These are phyloP conservation scores for Stenogyne calaminthoides DNA, from an alignment of 305 asterid species.

Conservation along the genomic window DNA sequence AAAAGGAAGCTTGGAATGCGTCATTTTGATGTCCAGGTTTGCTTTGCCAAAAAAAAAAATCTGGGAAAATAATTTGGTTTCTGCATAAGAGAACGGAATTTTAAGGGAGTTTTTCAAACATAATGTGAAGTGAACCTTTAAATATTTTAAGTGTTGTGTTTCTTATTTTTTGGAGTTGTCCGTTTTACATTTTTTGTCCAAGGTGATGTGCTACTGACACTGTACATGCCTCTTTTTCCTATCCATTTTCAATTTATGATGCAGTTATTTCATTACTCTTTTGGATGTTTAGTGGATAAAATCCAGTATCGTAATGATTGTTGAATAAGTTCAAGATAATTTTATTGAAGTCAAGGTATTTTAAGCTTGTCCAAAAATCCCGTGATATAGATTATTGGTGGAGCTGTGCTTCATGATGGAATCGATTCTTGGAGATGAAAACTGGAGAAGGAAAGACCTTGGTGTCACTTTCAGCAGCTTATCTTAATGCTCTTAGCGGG, in stretches of 20 bases:
- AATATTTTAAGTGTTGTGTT: no score
- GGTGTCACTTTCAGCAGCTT: conserved; percentile 96
- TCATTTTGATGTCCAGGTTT: conserved; percentile 97
- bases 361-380: conserved; percentile 26
- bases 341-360: conserved; percentile 13
- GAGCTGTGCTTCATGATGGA: conserved; percentile 99
- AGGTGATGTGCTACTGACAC: conserved; percentile 1
- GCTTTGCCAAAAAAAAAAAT: conserved; percentile 7
- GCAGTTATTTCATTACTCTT: not conserved
- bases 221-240: not conserved
- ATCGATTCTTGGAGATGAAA: conserved; percentile 98
- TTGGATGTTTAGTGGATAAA: conserved; percentile 6
- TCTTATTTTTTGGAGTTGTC: not conserved
- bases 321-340: conserved; percentile 12
- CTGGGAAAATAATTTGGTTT: not conserved
- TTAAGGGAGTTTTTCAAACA: no score
- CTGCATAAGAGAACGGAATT: conserved; percentile 16
- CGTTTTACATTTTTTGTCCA: conserved; percentile 1
- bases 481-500: conserved; percentile 92
- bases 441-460: conserved; percentile 99
- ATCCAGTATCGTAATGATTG: not conserved
- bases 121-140: no score
- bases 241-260: not conserved
- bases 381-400: conserved; percentile 82
- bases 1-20: conserved; percentile 98